These are phyloP conservation scores for Uronychia binucleata DNA, from an alignment of 73 alveolate species.

Conservation along the genomic window DNA sequence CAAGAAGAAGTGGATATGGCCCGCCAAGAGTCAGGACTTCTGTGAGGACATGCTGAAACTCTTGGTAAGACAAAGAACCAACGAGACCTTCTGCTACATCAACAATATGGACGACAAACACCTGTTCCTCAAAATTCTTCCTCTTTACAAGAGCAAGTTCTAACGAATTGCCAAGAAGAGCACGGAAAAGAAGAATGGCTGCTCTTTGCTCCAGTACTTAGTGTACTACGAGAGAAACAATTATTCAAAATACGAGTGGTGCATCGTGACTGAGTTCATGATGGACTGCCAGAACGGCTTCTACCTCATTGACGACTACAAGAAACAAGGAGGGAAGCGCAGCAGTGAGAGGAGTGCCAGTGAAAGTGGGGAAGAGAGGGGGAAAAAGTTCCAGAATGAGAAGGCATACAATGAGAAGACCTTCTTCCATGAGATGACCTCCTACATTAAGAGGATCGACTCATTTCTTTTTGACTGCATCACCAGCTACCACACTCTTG, in stretches of 20 bases:
- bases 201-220: neutral
- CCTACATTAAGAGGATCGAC: neutral
- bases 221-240: neutral
- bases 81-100: neutral
- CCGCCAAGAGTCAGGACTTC: neutral
- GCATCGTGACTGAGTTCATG: neutral
- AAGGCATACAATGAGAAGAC: neutral
- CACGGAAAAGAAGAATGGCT: neutral
- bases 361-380: neutral
- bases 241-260: neutral
- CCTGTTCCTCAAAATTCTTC: neutral
- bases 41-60: neutral
- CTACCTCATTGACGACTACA: neutral
- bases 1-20: neutral
- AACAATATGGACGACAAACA: constrained; percentile 4
- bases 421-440: neutral
- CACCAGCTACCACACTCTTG: neutral
- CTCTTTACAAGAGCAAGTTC: neutral
- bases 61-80: neutral
- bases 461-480: neutral
- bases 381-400: neutral
- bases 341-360: neutral
- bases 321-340: neutral
- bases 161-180: neutral
- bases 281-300: neutral